These are phyloP conservation scores for Huiozyma sinensis DNA, from an alignment of 805 yeast genomes.

Conservation along the genomic window DNA sequence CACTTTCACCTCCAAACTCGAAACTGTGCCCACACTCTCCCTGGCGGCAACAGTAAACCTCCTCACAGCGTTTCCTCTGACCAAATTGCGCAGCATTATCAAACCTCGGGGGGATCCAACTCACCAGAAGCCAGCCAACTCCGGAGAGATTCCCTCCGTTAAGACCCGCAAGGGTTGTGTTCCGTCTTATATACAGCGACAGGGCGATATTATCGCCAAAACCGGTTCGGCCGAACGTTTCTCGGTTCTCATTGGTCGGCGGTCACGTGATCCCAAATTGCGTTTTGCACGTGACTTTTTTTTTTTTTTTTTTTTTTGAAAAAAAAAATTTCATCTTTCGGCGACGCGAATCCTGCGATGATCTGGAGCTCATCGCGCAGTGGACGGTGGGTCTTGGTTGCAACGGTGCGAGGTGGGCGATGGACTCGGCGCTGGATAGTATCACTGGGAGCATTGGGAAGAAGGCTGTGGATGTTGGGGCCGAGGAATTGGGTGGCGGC, in stretches of 20 bases:
- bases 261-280: too few relatives aligned
- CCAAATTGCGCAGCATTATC: too few relatives aligned
- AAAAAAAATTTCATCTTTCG: neutral
- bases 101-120: too few relatives aligned
- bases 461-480: neutral
- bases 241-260: neutral
- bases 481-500: neutral
- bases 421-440: neutral
- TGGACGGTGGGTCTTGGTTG: too few relatives aligned
- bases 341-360: neutral
- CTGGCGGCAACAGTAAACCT: neutral
- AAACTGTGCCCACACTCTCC: constrained; percentile 14
- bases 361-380: neutral
- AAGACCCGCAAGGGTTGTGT: too few relatives aligned
- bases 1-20: constrained; percentile 69
- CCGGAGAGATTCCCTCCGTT: too few relatives aligned
- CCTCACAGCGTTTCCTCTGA: neutral
- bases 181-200: neutral
- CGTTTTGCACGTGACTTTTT: neutral
- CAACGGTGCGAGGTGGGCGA: neutral
- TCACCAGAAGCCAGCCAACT: too few relatives aligned
- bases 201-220: too few relatives aligned
- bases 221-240: neutral
- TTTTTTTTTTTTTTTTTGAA: too few relatives aligned
- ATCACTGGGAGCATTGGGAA: constrained; percentile 3